These are phyloP conservation scores for Herpetomonas tarakana DNA, from an alignment of 208 protist species.

Conservation along the genomic window DNA sequence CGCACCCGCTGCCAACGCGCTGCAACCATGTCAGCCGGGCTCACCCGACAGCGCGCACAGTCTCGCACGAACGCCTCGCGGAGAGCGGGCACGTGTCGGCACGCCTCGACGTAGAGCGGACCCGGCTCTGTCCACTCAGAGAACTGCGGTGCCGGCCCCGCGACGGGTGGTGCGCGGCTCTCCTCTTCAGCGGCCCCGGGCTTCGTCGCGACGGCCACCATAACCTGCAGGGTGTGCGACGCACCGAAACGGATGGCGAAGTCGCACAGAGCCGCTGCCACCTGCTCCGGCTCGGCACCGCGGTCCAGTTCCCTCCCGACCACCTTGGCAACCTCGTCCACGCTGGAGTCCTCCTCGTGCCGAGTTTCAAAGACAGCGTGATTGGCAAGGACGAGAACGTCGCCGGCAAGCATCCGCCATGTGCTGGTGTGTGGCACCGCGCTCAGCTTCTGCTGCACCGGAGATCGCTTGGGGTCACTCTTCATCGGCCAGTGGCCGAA, in stretches of 20 bases:
- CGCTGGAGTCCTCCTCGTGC: conserved; percentile 45
- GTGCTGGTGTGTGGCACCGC: conserved; percentile 48
- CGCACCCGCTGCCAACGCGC: conserved; percentile 57
- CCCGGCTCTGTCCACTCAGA: conserved; percentile 62
- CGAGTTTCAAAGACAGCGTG: conserved; percentile 71
- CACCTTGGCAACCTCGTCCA: conserved; percentile 80
- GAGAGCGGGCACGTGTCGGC: conserved; percentile 31
- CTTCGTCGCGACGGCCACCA: conserved; percentile 52
- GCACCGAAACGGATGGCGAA: conserved; percentile 76
- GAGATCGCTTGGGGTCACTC: conserved; percentile 36
- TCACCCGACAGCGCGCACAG: conserved; percentile 54
- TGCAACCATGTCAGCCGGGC: conserved; percentile 42
- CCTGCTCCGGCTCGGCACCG: conserved; percentile 33
- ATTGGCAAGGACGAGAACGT: conserved; percentile 75
- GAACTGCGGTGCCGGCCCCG: conserved; percentile 8
- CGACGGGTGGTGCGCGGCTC: not conserved
- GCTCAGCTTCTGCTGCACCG: conserved; percentile 77
- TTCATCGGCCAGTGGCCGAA: conserved; percentile 88
- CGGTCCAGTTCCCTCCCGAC: conserved; percentile 41
- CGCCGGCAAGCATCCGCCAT: conserved; percentile 74
- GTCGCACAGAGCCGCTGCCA: conserved; percentile 70
- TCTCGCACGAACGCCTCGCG: conserved; percentile 37
- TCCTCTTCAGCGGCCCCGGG: not conserved
- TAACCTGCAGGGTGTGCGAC: conserved; percentile 65
- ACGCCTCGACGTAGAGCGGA: conserved; percentile 66